phyloP scores from a whole-genome alignment of 257 asterid species.

The Paraleonurus japonicus region DNA sequence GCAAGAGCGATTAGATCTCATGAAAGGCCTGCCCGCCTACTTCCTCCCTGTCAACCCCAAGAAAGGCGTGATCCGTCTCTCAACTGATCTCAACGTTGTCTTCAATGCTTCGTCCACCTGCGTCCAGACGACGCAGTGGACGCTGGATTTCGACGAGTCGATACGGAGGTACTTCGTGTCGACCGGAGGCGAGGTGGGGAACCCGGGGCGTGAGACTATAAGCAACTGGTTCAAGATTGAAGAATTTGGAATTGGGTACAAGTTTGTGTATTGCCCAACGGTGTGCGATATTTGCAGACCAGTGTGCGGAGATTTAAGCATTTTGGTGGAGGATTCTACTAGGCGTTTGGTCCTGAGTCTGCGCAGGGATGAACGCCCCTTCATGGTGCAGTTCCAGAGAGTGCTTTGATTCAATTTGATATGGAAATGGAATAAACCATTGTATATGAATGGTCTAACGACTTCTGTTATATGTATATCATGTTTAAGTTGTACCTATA shows the following conservation, averaged over 20 bases:
- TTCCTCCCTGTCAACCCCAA: constrained; percentile 43
- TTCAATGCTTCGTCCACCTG: constrained; percentile 38
- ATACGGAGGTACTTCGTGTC: constrained; percentile 28
- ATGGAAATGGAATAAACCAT: too few relatives aligned
- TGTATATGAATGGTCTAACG: too few relatives aligned
- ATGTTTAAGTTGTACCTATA: neutral
- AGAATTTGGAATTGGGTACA: constrained; percentile 32
- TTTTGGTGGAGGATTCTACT: neutral
- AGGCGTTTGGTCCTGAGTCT: neutral
- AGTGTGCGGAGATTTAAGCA: constrained; percentile 25
- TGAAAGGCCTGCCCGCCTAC: constrained; percentile 44
- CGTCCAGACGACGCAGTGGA: constrained; percentile 42
- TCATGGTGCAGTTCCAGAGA: neutral
- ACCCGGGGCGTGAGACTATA: constrained; percentile 42
- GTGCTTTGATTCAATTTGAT: too few relatives aligned
- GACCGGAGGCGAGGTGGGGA: constrained; percentile 47
- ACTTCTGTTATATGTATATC: too few relatives aligned
- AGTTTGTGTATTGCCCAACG: constrained; percentile 49
- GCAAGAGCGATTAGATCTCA: constrained; percentile 34
- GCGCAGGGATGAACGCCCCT: neutral
- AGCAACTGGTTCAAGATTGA: constrained; percentile 65
- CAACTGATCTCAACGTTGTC: constrained; percentile 45
- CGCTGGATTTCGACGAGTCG: constrained; percentile 32
- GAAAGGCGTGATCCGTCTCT: constrained; percentile 33
- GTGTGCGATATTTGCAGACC: constrained; percentile 48